phyloP scores from a whole-genome alignment of 2,329 filamentous ascomycete species.

The Cordyceps pruinosa region DNA sequence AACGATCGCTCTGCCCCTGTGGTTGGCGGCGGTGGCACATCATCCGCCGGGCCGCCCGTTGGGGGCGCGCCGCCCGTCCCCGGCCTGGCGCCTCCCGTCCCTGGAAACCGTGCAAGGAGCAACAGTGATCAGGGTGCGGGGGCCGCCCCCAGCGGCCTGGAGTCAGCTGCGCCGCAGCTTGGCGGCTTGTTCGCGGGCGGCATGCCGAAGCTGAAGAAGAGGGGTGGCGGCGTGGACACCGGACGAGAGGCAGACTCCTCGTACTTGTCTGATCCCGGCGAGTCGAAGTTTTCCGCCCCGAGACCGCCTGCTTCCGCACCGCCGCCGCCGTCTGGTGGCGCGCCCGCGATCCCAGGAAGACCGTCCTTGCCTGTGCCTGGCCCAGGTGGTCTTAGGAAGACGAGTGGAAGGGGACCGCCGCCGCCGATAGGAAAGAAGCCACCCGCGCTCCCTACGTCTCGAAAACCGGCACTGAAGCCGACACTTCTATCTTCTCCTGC shows the following conservation, averaged over 20 bases:
- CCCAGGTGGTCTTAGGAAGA: conserved; percentile 48
- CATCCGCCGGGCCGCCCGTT: conserved; percentile 49
- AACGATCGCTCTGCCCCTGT: conserved; percentile 87
- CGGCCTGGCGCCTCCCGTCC: conserved; percentile 64
- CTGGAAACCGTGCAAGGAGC: conserved; percentile 66
- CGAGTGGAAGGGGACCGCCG: conserved; percentile 61
- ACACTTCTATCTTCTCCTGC: conserved; percentile 26
- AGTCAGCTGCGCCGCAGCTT: conserved; percentile 66
- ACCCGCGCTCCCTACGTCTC: conserved; percentile 53
- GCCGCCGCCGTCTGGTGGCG: conserved; percentile 49
- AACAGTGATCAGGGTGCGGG: conserved; percentile 67
- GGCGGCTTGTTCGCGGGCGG: conserved; percentile 86
- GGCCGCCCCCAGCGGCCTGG: conserved; percentile 30
- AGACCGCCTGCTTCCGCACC: conserved; percentile 49
- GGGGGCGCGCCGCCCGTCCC: conserved; percentile 80
- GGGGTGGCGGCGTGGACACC: conserved; percentile 72
- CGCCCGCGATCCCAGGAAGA: conserved; percentile 52
- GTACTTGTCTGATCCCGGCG: conserved; percentile 71
- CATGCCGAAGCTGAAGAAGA: conserved; percentile 91
- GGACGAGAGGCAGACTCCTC: conserved; percentile 54
- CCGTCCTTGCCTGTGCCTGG: conserved; percentile 44
- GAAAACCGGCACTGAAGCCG: conserved; percentile 45
- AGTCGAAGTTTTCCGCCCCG: conserved; percentile 23
- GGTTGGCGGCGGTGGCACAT: conserved; percentile 34
- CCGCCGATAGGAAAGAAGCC: conserved; percentile 73